These are phyloP conservation scores for Ceratopteris richardii DNA, from an alignment of 75 land plant species.

Conservation along the genomic window DNA sequence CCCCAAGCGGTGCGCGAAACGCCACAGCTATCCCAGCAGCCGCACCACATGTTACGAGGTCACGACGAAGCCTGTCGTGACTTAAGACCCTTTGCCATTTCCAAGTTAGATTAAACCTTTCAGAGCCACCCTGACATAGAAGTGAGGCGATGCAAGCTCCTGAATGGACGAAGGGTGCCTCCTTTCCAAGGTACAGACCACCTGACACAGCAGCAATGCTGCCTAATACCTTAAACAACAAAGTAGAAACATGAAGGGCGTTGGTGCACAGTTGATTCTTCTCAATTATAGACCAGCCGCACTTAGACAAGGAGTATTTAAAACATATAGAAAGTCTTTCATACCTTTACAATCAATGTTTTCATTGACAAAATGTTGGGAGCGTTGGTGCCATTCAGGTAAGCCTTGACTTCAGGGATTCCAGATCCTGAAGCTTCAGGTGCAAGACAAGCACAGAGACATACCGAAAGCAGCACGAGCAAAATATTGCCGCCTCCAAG, in stretches of 20 bases:
- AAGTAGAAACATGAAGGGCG: too few species aligned
- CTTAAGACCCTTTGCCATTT: conserved; percentile 66
- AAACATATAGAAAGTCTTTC: too few species aligned
- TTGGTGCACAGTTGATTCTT: too few species aligned
- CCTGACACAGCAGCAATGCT: conserved; percentile 82
- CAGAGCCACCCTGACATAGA: conserved; percentile 71
- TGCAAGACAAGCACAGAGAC: conserved; percentile 59
- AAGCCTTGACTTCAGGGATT: conserved; percentile 80
- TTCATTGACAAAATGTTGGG: conserved; percentile 51
- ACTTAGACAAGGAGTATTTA: too few species aligned
- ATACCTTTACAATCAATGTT: conserved; percentile 72
- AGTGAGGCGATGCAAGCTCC: conserved; percentile 76
- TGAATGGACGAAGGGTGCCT: conserved; percentile 80
- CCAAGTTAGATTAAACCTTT: conserved; percentile 49
- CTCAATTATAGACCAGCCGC: too few species aligned
- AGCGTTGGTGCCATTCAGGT: conserved; percentile 80
- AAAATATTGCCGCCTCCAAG: conserved; percentile 40
- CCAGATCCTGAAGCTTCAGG: conserved; percentile 84
- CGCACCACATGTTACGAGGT: conserved; percentile 85
- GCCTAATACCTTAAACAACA: conserved; percentile 70
- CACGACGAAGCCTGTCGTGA: conserved; percentile 74
- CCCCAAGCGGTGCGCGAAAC: conserved; percentile 79
- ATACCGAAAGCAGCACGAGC: conserved; percentile 38
- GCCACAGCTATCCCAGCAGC: conserved; percentile 85
- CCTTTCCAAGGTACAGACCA: conserved; percentile 72